Evolutionary conservation across 257 asterid species (phyloP).

Genomic region (Gardenia jasminoides): DNA sequence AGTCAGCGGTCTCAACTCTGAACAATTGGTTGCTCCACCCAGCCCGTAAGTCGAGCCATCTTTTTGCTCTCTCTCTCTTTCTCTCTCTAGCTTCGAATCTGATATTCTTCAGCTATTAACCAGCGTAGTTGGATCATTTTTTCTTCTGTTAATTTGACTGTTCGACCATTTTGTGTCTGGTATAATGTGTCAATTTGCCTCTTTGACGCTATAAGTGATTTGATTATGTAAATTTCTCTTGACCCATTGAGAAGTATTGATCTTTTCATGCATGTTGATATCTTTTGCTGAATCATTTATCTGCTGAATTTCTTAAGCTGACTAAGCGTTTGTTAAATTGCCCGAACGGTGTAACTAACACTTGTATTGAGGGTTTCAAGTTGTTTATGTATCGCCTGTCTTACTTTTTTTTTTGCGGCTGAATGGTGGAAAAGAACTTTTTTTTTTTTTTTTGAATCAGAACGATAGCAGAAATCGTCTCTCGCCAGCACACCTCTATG

Average conservation of each 20-base stretch:
- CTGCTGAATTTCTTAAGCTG: neutral
- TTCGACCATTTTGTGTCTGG: neutral
- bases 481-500: neutral
- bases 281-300: neutral
- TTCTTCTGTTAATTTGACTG: neutral
- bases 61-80: neutral
- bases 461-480: neutral
- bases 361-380: neutral
- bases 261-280: neutral
- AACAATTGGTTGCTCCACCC: neutral
- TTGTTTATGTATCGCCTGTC: neutral
- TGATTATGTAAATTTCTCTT: neutral
- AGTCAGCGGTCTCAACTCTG: neutral
- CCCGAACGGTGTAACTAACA: neutral
- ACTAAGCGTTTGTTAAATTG: constrained; percentile 13
- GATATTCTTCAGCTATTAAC: neutral
- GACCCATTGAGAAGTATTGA: neutral
- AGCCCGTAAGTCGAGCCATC: neutral
- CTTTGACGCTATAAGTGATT: neutral
- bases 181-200: neutral
- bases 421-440: neutral
- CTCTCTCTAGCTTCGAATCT: neutral
- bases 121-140: neutral
- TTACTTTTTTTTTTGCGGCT: neutral
- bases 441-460: neutral